A percentile compares a stretch with the other conserved stretches of the same genome.
Evolutionary conservation across 2,329 filamentous ascomycete species (phyloP).

Genomic region (Monosporascus sp.): DNA sequence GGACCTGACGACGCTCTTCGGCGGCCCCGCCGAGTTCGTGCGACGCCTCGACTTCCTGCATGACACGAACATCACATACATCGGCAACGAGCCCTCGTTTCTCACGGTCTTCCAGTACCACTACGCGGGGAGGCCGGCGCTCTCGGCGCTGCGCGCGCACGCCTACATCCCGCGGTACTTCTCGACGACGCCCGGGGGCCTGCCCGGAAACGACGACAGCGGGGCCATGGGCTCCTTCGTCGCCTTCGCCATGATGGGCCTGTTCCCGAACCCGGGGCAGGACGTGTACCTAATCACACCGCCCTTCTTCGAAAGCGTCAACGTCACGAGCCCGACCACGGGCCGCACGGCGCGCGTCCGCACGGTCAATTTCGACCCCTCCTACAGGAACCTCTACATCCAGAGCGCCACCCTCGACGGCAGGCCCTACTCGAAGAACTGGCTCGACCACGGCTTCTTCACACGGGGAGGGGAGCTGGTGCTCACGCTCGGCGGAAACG

Average conservation of each 20-base stretch:
- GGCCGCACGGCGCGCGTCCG: constrained; percentile 56
- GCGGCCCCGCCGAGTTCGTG: constrained; percentile 53
- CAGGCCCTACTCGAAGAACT: constrained; percentile 56
- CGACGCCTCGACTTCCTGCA: constrained; percentile 61
- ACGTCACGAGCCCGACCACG: constrained; percentile 52
- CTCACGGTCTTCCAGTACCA: constrained; percentile 60
- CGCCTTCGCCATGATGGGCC: constrained; percentile 63
- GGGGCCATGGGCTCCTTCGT: constrained; percentile 67
- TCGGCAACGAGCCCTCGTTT: constrained; percentile 52
- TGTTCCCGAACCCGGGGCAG: constrained; percentile 66
- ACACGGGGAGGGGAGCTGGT: constrained; percentile 60
- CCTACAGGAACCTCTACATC: constrained; percentile 56
- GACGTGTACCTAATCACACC: constrained; percentile 68
- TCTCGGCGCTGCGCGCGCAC: constrained; percentile 51
- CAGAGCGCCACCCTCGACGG: constrained; percentile 62
- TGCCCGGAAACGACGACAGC: constrained; percentile 67
- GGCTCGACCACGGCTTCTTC: constrained; percentile 66
- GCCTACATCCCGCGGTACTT: constrained; percentile 63
- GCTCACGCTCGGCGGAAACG: constrained; percentile 52
- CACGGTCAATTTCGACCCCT: constrained; percentile 57
- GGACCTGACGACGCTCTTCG: constrained; percentile 53
- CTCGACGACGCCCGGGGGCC: constrained; percentile 51
- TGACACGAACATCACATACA: constrained; percentile 58
- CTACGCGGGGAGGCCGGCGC: constrained; percentile 59
- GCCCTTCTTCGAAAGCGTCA: constrained; percentile 60